Base-by-base conservation (phyloP, 352 stramenopile species). In the Phytopythium cucurbitacearum region DNA sequence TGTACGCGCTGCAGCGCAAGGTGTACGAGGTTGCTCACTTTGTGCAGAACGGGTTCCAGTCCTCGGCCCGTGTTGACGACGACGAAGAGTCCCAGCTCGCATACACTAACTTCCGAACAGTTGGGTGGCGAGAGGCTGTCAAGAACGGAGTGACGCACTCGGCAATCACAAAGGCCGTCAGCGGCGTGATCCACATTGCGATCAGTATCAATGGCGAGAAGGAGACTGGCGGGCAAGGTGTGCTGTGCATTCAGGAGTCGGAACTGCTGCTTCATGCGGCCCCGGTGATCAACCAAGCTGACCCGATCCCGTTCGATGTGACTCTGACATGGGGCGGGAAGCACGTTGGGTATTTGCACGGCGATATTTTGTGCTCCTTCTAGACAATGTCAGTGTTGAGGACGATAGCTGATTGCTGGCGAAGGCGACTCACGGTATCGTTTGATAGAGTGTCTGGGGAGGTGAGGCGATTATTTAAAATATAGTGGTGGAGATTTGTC, bases 11-110 rank as follows among this genome's bases (percentile, higher is more conserved):
- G n/a, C 80, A 91, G 39, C 76, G 78, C 12, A 88, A 89, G 59
- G 73, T 89, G 7, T 79, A 87, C 56, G 79, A 89, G 42, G 79
- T 89, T 5, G 79, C 79, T 0, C 73, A 87, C 45, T 79, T 81
- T 13, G 79, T 89, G 9, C 73, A 86, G 36, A 85, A 73, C 35
- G 79, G 79, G 0, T 89, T 89, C 56, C 76, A 87, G 42, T 81
- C 75, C 35, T 87, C 73, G 39, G 78, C 73, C 35, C 62, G 64
- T 9, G 63, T 73, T 16, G 74, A 86, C 43, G 73, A 83, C 49
- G 72, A 81, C 38, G 76, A 89, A 47, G 76, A 89, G 57, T 68
- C 76, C 5, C 73, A 77, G 38, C 67, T 89, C 40, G 79, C 79
- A 33, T 89, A 87, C 62, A 89, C 75, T 4, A 89, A 89, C 41